Percentiles rank a stretch among this genome's conserved stretches.
phyloP scores from a whole-genome alignment of 805 yeast genomes.

The Cyberlindnera xylosilytica region DNA sequence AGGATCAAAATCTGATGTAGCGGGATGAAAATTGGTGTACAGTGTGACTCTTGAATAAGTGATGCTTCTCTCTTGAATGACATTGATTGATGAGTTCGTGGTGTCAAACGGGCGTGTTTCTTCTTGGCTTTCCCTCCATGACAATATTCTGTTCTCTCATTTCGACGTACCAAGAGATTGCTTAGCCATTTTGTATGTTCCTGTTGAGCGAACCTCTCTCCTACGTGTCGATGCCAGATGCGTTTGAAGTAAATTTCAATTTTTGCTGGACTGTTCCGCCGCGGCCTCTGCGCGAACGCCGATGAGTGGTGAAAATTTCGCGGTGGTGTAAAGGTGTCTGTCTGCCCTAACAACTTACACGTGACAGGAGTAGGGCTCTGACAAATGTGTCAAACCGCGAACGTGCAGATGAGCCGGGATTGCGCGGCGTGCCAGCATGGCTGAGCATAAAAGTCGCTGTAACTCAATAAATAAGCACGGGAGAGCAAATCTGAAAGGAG shows the following conservation, averaged over 20 bases:
- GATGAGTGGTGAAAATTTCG: conserved; percentile 1
- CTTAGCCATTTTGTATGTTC: conserved; percentile 40
- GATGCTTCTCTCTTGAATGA: background rate
- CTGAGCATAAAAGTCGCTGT: too few relatives aligned
- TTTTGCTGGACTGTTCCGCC: conserved; percentile 11
- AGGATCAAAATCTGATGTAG: too few relatives aligned
- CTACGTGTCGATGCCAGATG: conserved; percentile 4
- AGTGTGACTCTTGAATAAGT: too few relatives aligned
- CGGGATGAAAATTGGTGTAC: too few relatives aligned
- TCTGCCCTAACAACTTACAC: background rate
- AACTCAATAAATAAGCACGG: too few relatives aligned
- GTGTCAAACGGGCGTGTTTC: background rate
- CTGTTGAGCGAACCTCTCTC: conserved; percentile 11
- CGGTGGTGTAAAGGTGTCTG: conserved; percentile 2
- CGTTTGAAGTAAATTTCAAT: conserved; percentile 20
- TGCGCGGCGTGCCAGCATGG: too few relatives aligned
- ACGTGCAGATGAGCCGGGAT: too few relatives aligned
- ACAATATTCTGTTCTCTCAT: conserved; percentile 2
- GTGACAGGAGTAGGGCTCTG: background rate
- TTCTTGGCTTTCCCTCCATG: background rate
- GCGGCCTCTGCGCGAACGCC: conserved; percentile 3
- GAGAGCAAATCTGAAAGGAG: too few relatives aligned
- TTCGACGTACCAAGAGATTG: conserved; percentile 46
- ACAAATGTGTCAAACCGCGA: background rate
- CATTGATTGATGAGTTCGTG: background rate